Conservation (phyloP, 805 yeast species). For the Suhomyces kilbournensis region DNA sequence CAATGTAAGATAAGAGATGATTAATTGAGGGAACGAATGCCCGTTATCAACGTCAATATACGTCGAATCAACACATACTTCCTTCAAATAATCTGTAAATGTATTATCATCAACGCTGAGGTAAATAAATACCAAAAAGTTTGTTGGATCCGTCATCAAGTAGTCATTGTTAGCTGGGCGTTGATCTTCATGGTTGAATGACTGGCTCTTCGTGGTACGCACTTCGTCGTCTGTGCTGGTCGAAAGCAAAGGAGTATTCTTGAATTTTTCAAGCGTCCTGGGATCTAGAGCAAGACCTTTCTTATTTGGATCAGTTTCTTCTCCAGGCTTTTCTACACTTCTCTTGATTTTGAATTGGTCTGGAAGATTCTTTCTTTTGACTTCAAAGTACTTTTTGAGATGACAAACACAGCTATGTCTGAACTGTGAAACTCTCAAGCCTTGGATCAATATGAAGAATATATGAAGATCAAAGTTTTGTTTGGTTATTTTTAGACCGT, state of each 20-base stretch:
- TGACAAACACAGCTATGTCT: conserved; percentile 47
- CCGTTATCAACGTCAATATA: conserved; percentile 13
- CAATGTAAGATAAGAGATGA: conserved; percentile 24
- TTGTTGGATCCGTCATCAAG: not conserved
- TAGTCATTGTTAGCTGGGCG: not conserved
- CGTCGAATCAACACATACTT: conserved; percentile 17
- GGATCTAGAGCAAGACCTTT: not conserved
- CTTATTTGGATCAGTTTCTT: not conserved
- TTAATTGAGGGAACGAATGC: conserved; percentile 24
- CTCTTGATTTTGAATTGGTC: not conserved
- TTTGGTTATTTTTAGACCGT: conserved; percentile 36
- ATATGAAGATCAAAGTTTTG: conserved; percentile 53
- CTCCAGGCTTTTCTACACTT: not conserved
- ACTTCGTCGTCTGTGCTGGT: not conserved
- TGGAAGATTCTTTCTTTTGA: conserved; percentile 8
- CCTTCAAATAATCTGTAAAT: conserved; percentile 22
- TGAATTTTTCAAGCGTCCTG: not conserved
- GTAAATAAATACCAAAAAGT: conserved; percentile 30
- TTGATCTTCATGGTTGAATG: not conserved
- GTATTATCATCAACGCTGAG: conserved; percentile 23
- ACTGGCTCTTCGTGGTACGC: not conserved
- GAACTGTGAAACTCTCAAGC: conserved; percentile 56
- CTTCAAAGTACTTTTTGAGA: conserved; percentile 41
- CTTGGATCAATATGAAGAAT: conserved; percentile 49
- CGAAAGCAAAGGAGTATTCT: not conserved